These are phyloP conservation scores for Pythium monospermum DNA, from an alignment of 352 stramenopile genomes.

Conservation along the genomic window DNA sequence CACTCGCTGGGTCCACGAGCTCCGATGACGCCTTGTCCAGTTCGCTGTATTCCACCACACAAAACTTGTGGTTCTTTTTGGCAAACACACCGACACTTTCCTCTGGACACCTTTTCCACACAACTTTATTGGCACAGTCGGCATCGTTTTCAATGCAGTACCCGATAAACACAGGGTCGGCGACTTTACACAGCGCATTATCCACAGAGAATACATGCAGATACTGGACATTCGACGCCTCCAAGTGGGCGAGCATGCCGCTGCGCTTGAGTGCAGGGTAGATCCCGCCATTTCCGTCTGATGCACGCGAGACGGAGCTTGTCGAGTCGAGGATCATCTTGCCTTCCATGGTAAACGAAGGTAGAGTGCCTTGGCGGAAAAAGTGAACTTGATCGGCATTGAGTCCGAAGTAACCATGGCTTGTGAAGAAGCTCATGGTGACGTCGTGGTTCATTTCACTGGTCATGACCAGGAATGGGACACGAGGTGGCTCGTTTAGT, in stretches of 20 bases:
- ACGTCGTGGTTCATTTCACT: conserved; percentile 95
- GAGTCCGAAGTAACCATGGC: conserved; percentile 92
- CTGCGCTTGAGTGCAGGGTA: conserved; percentile 91
- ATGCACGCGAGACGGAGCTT: conserved; percentile 84
- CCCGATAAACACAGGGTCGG: conserved; percentile 95
- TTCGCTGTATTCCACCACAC: conserved; percentile 98
- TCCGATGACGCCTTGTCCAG: conserved; percentile 77
- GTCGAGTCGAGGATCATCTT: conserved; percentile 95
- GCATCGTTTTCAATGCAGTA: conserved; percentile 92
- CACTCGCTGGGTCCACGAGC: conserved; percentile 49
- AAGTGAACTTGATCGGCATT: conserved; percentile 87
- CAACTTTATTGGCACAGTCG: conserved; percentile 96
- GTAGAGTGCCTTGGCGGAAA: conserved; percentile 95
- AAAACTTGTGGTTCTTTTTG: conserved; percentile 73
- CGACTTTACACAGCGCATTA: conserved; percentile 95
- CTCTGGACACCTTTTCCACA: conserved; percentile 90
- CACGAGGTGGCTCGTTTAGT: conserved; percentile 6
- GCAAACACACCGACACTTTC: conserved; percentile 94
- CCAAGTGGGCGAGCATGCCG: conserved; percentile 87
- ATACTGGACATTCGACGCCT: conserved; percentile 84
- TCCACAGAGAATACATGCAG: conserved; percentile 98
- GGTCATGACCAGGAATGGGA: conserved; percentile 94
- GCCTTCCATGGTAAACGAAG: conserved; percentile 91
- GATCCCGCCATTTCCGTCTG: conserved; percentile 97
- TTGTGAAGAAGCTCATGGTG: conserved; percentile 89